A percentile compares a stretch with the other conserved stretches of the same genome.
These are phyloP conservation scores for Colletotrichum zoysiae DNA, from an alignment of 2,329 filamentous ascomycete species.

Conservation along the genomic window DNA sequence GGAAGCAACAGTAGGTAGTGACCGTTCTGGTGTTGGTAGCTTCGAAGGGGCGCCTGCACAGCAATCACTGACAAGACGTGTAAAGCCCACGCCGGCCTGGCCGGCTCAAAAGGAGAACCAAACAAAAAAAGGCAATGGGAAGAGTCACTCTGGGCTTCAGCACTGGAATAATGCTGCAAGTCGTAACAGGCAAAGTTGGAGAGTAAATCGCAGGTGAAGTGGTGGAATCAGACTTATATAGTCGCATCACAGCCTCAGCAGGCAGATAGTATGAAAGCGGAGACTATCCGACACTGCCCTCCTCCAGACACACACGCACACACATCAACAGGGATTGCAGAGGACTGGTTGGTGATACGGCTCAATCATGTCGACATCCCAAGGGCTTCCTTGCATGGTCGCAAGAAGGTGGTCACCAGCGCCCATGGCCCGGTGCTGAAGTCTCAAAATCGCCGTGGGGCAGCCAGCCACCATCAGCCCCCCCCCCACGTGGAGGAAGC, in stretches of 20 bases:
- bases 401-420: slow-evolving; percentile 45
- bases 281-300: slow-evolving; percentile 16
- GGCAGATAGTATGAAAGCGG: slow-evolving; percentile 19
- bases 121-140: slow-evolving; percentile 21
- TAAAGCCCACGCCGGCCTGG: slow-evolving; percentile 38
- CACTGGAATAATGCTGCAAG: slow-evolving; percentile 7
- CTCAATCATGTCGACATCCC: slow-evolving; percentile 35
- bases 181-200: slow-evolving; percentile 1
- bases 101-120: slow-evolving; percentile 41
- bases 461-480: slow-evolving; percentile 39
- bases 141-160: slow-evolving; percentile 3
- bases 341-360: slow-evolving; percentile 29
- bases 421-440: slow-evolving; percentile 41
- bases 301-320: slow-evolving; percentile 26
- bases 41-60: slow-evolving; percentile 23
- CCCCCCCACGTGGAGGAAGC: slow-evolving; percentile 43
- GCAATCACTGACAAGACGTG: slow-evolving; percentile 29
- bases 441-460: slow-evolving; percentile 37
- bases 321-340: slow-evolving; percentile 26
- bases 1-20: not conserved
- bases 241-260: slow-evolving; percentile 24
- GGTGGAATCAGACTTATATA: slow-evolving; percentile 35
- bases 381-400: slow-evolving; percentile 47
- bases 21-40: slow-evolving; percentile 6
- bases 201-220: not conserved